These are phyloP conservation scores for Diaporthe sp. DNA, from an alignment of 2,329 filamentous ascomycete genomes.

Conservation along the genomic window DNA sequence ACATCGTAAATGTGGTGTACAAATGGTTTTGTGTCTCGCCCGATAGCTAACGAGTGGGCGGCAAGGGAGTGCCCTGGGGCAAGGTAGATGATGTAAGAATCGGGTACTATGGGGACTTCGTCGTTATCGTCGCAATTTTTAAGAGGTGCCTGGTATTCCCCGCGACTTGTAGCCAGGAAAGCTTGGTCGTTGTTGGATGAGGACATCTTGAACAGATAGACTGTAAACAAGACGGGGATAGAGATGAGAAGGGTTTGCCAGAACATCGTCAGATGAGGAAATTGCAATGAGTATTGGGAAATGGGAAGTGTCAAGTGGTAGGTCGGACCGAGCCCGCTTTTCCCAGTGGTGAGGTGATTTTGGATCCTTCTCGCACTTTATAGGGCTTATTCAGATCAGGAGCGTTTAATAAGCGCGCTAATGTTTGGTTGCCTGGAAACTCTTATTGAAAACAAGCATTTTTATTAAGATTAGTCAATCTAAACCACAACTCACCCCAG, in stretches of 20 bases:
- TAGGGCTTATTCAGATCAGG: background rate
- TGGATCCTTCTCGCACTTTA: background rate
- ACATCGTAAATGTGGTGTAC: background rate
- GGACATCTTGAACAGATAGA: background rate
- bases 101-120: background rate
- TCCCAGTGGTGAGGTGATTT: background rate
- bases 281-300: background rate
- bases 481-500: background rate
- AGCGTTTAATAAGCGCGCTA: background rate
- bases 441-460: background rate
- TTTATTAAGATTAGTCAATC: background rate
- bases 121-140: background rate
- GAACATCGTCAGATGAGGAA: background rate
- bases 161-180: background rate
- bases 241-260: background rate
- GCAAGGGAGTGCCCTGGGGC: background rate
- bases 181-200: background rate
- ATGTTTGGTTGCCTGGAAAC: background rate
- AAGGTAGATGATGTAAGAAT: background rate
- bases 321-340: background rate
- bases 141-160: background rate
- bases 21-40: background rate
- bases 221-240: background rate
- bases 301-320: background rate
- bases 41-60: background rate